Evolutionary conservation across 2,329 filamentous ascomycete species (phyloP), one percentile per base, ranked within the genome.

Genomic region (Lachnellula suecica): DNA sequence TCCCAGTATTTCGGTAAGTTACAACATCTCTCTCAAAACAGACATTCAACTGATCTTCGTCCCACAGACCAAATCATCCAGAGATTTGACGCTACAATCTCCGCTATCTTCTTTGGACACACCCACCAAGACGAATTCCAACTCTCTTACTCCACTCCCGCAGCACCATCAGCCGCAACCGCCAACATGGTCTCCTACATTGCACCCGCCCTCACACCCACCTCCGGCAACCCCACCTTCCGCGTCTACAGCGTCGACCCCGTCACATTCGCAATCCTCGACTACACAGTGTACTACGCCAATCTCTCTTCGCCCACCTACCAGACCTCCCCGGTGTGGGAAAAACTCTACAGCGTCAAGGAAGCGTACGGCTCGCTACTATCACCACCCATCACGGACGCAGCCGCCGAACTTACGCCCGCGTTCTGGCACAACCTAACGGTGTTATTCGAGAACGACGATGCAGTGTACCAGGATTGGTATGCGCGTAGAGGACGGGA

Each of bases 351-450:
- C 47, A 63, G 59, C 10, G 65, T 59, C 15, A 66, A 65, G 40
- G 65, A 62, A 43, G 58, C 59, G 9, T 70, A 70, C 43, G 66
- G 64, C 5, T 27, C 58, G 5, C 49, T 62, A 1, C 64, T 79
- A 13, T 62, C 54, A 24, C 74, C 77, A 38, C 72, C 76, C 1
- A 57, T 76, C 11, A 66, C 65, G 8, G 70, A 71, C 4, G 67
- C 66, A 0, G 47, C 58, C 2, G 63, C 64, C 4, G 73, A 84
- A 59, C 72, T 85, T 29, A 79, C 76, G 1, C 75, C 79, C 0
- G 75, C 74, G 1, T 83, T 83, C 66, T 84, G 81, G 81, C 81
- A 83, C 63, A 76, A 79, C 56, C 70, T 83, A 23, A 83, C 80
- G 1, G 68, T 68, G 2, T 63, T 69, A 2, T 74, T 84, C 47